Percentiles rank a stretch among this genome's conserved stretches.
Evolutionary conservation across 192 early-diverging fungal genomes (phyloP).

Genomic region (Gonapodya sp.): DNA sequence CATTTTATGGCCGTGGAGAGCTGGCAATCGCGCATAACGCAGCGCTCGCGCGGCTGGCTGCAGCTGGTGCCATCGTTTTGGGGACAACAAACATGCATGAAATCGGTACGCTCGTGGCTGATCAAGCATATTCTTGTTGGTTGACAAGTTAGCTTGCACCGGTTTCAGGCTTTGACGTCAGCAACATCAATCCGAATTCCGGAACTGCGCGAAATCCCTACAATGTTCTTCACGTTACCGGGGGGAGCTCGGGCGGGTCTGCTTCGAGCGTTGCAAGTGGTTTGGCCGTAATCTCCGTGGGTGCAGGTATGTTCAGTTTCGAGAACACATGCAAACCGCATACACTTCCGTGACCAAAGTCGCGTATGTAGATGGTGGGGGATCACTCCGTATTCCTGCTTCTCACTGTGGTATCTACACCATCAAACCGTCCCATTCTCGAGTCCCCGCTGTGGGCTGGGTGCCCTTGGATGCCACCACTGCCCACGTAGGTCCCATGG

Average conservation of each 20-base stretch:
- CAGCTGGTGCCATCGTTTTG: background rate
- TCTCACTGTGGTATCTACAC: background rate
- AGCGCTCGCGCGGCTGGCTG: background rate
- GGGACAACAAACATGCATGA: slow-evolving; percentile 7
- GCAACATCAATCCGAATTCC: background rate
- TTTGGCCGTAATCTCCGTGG: background rate
- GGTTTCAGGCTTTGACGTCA: background rate
- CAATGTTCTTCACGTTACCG: background rate
- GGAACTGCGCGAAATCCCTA: slow-evolving; percentile 1
- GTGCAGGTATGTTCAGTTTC: background rate
- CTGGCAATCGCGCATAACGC: background rate
- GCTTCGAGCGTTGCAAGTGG: background rate
- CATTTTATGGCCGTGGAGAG: background rate
- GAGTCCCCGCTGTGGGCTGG: background rate
- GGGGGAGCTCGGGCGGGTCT: background rate
- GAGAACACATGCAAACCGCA: background rate
- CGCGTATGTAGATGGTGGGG: background rate
- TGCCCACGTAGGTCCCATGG: background rate
- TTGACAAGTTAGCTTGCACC: no score
- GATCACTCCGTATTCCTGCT: background rate
- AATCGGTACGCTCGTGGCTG: no score
- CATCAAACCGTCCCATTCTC: background rate
- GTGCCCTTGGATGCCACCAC: background rate
- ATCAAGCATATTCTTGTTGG: no score
- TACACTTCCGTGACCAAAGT: background rate